Conservation (phyloP, 768 basidiomycete genomes). For the Lentinula edodes region DNA sequence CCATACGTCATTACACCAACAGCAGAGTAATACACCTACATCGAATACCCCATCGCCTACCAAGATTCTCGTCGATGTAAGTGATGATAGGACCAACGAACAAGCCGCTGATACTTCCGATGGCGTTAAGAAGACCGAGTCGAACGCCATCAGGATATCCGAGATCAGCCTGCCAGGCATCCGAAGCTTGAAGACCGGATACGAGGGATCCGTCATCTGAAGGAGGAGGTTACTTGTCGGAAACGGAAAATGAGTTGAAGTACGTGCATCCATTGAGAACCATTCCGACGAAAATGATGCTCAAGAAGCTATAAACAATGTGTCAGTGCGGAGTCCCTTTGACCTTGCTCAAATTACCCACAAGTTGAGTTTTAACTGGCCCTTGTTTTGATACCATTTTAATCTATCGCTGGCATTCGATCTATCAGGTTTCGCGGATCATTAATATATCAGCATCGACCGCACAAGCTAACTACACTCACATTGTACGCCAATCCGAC, state of each 20-base stretch:
- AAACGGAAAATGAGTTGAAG: background rate
- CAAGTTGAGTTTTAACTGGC: background rate
- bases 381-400: background rate
- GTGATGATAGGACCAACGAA: background rate
- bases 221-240: background rate
- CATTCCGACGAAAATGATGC: background rate
- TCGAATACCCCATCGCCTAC: background rate
- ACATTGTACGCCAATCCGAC: background rate
- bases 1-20: background rate
- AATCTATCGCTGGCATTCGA: background rate
- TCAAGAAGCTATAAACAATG: background rate
- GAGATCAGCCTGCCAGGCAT: background rate
- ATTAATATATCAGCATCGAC: too few relatives aligned
- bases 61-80: background rate
- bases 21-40: background rate
- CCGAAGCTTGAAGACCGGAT: background rate
- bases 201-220: background rate
- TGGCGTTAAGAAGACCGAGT: background rate
- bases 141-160: background rate
- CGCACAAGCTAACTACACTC: background rate
- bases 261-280: background rate
- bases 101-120: background rate
- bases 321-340: background rate
- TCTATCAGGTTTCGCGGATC: background rate
- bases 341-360: background rate